Evolutionary conservation across 805 yeast species (phyloP).

Genomic region (Saturnispora galanensis): DNA sequence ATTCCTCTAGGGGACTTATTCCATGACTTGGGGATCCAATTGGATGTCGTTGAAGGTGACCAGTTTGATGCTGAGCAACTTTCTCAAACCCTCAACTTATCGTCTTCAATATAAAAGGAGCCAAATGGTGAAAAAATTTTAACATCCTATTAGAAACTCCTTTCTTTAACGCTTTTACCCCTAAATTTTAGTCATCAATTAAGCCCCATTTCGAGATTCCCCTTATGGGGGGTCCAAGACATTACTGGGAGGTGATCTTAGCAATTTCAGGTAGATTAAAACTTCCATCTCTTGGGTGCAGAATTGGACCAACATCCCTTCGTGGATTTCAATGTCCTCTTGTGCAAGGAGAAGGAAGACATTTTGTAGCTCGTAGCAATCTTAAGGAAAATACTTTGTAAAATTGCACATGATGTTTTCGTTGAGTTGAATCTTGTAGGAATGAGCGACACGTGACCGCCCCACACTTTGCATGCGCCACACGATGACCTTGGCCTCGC

Average conservation of each 20-base stretch:
- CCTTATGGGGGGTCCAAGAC: slow-evolving; percentile 4
- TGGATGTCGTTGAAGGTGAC: neutral
- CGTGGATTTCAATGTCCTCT: slow-evolving; percentile 9
- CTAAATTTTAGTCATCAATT: slow-evolving; percentile 1
- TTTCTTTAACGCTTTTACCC: slow-evolving; percentile 9
- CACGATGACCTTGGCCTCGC: too few species aligned
- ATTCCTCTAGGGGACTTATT: neutral
- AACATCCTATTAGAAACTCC: neutral
- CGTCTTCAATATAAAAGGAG: neutral
- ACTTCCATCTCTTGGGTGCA: slow-evolving; percentile 9
- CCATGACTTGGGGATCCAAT: neutral
- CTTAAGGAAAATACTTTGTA: too few species aligned
- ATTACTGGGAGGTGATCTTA: slow-evolving; percentile 4
- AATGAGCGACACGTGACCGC: too few species aligned
- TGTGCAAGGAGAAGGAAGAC: slow-evolving; percentile 9
- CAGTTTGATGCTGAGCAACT: slow-evolving; percentile 1
- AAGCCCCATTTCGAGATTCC: slow-evolving; percentile 5
- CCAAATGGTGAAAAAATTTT: neutral
- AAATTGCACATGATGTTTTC: too few species aligned
- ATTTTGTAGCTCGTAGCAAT: neutral
- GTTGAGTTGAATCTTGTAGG: too few species aligned
- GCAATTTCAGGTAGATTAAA: neutral
- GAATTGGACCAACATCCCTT: slow-evolving; percentile 8
- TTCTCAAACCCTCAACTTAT: slow-evolving; percentile 2
- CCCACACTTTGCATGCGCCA: too few species aligned